phyloP scores from a whole-genome alignment of 768 basidiomycete species.

The Boletus subparvulus region DNA sequence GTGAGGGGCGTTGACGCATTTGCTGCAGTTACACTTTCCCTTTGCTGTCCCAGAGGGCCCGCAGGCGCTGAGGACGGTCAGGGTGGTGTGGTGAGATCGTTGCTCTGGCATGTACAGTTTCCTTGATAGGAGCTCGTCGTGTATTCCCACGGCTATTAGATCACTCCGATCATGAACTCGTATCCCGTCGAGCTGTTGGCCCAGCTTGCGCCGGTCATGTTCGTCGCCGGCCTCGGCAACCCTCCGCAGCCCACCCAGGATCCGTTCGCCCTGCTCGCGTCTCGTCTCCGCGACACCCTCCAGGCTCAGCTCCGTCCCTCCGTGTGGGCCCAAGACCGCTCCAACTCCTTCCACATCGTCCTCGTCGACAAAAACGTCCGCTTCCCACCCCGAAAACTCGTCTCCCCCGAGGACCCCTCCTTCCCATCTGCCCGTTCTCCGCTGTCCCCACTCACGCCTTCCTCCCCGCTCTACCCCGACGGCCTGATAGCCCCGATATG shows the following conservation, averaged over 20 bases:
- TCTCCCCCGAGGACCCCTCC: slow-evolving; percentile 55
- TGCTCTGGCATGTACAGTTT: slow-evolving; percentile 30
- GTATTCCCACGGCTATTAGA: too few species aligned
- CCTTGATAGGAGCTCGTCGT: neutral
- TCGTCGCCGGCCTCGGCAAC: slow-evolving; percentile 73
- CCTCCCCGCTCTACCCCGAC: slow-evolving; percentile 91
- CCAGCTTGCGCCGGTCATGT: slow-evolving; percentile 90
- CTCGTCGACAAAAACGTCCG: slow-evolving; percentile 82
- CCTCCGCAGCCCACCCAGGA: slow-evolving; percentile 39
- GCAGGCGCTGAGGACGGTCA: slow-evolving; percentile 26
- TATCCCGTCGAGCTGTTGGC: slow-evolving; percentile 87
- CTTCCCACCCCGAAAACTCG: slow-evolving; percentile 85
- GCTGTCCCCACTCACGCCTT: slow-evolving; percentile 85
- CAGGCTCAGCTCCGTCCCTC: slow-evolving; percentile 59
- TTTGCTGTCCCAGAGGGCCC: slow-evolving; percentile 32
- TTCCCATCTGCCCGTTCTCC: slow-evolving; percentile 75
- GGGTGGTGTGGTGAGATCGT: neutral
- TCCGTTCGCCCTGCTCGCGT: slow-evolving; percentile 56
- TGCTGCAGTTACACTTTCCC: slow-evolving; percentile 30
- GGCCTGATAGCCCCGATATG: slow-evolving; percentile 97
- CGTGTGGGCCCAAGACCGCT: slow-evolving; percentile 72
- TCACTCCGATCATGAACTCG: slow-evolving; percentile 56
- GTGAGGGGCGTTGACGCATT: slow-evolving; percentile 31
- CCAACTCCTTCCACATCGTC: slow-evolving; percentile 75
- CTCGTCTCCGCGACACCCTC: slow-evolving; percentile 69